These are phyloP conservation scores for Eruca vesicaria DNA, from an alignment of 441 rosid species.

Conservation along the genomic window DNA sequence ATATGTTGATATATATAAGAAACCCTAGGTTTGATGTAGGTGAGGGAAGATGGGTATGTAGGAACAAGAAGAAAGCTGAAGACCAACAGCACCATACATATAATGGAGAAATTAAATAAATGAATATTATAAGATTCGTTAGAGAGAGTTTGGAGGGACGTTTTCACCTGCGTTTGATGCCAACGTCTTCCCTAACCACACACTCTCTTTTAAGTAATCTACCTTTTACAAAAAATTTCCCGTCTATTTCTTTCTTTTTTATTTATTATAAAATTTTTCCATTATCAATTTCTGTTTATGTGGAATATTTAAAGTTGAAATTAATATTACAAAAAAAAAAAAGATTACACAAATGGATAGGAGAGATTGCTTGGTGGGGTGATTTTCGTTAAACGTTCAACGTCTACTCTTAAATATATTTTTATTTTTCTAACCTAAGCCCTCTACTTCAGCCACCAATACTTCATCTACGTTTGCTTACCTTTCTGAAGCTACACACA, in stretches of 20 bases:
- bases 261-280: not conserved
- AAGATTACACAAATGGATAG: not conserved
- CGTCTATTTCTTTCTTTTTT: not conserved
- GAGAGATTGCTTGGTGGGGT: constrained; percentile 73
- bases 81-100: constrained; percentile 23
- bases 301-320: not conserved
- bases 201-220: constrained; percentile 47
- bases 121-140: constrained; percentile 42
- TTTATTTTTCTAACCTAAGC: constrained; percentile 74
- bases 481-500: constrained; percentile 11
- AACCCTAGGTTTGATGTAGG: constrained; percentile 27
- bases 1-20: not conserved
- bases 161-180: constrained; percentile 56
- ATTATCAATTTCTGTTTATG: not conserved
- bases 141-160: constrained; percentile 49
- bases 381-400: constrained; percentile 78
- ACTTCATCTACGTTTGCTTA: constrained; percentile 27
- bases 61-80: constrained; percentile 38
- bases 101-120: not conserved
- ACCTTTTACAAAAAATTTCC: not conserved
- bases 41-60: constrained; percentile 32
- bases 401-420: constrained; percentile 40
- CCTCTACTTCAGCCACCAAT: constrained; percentile 75
- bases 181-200: constrained; percentile 72
- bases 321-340: not conserved